A percentile compares a stretch with the other conserved stretches of the same genome.
Evolutionary conservation across 2,329 filamentous ascomycete genomes (phyloP).

Genomic region (Sphaerulina populicola): DNA sequence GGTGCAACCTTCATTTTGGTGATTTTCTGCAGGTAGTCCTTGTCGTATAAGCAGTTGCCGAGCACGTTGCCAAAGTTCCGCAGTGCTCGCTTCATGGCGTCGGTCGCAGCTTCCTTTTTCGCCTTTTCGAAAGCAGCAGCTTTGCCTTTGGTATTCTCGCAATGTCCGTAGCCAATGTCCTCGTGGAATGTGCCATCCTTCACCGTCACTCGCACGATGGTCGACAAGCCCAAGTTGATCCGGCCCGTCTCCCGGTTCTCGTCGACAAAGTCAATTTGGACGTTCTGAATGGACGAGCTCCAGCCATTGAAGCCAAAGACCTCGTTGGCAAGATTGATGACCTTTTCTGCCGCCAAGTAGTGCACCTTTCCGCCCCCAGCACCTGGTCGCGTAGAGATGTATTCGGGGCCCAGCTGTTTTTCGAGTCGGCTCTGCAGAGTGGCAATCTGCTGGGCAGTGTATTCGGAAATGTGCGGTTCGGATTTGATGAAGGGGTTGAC

Average conservation of each 20-base stretch:
- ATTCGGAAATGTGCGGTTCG: conserved; percentile 62
- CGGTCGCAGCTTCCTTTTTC: conserved; percentile 95
- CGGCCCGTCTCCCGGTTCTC: conserved; percentile 70
- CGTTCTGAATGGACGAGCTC: conserved; percentile 91
- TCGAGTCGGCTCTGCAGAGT: conserved; percentile 79
- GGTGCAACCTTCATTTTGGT: conserved; percentile 76
- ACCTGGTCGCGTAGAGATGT: conserved; percentile 78
- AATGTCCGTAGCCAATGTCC: conserved; percentile 93
- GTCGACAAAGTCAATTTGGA: conserved; percentile 92
- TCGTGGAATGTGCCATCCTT: conserved; percentile 95
- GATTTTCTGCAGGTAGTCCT: conserved; percentile 84
- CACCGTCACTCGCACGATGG: conserved; percentile 82
- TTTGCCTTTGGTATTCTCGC: conserved; percentile 93
- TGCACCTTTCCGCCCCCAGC: conserved; percentile 79
- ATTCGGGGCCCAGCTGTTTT: conserved; percentile 91
- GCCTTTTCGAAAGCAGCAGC: conserved; percentile 95
- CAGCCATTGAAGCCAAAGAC: conserved; percentile 97
- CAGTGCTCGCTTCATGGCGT: conserved; percentile 80
- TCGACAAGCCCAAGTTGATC: conserved; percentile 76
- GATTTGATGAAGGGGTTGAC: conserved; percentile 75
- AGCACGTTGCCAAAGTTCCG: conserved; percentile 92
- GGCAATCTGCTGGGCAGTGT: conserved; percentile 83
- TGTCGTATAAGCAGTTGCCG: conserved; percentile 98
- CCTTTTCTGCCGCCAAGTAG: conserved; percentile 93
- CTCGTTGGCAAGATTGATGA: conserved; percentile 88